Conservation (phyloP, 257 asterid genomes). For the Nicotiana noctiflora region DNA sequence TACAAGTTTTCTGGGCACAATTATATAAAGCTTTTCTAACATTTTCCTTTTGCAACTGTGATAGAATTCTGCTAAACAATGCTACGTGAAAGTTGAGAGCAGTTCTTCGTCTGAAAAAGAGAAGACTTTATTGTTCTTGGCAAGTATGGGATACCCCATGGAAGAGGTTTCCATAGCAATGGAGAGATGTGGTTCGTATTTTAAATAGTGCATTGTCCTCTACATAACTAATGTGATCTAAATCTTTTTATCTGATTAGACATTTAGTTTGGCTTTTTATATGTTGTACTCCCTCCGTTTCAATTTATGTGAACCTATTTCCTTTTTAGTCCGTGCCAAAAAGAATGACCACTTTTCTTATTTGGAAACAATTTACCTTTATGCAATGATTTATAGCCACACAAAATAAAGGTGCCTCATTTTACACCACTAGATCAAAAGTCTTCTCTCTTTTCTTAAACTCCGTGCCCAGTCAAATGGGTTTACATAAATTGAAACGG, state of each 20-base stretch:
- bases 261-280: background rate
- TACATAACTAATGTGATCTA: background rate
- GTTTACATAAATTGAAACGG: no score
- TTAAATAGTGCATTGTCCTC: background rate
- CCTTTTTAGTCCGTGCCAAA: no score
- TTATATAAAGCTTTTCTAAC: background rate
- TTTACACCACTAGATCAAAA: no score
- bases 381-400: no score
- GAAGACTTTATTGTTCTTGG: conserved; percentile 23
- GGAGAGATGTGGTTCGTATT: conserved; percentile 51
- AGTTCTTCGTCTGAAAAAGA: conserved; percentile 42
- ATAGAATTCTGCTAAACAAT: conserved; percentile 3
- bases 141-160: conserved; percentile 51
- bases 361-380: no score
- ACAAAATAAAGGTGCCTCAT: no score
- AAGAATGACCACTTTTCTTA: no score
- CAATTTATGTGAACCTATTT: no score
- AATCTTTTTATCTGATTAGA: conserved; percentile 2
- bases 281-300: no score
- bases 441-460: no score
- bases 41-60: background rate
- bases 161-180: conserved; percentile 53
- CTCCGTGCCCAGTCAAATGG: no score
- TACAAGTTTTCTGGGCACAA: background rate
- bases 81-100: conserved; percentile 13